Evolutionary conservation across 768 basidiomycete species (phyloP), one percentile per base, ranked within the genome.

Genomic region (Hygrocybe coccinea): DNA sequence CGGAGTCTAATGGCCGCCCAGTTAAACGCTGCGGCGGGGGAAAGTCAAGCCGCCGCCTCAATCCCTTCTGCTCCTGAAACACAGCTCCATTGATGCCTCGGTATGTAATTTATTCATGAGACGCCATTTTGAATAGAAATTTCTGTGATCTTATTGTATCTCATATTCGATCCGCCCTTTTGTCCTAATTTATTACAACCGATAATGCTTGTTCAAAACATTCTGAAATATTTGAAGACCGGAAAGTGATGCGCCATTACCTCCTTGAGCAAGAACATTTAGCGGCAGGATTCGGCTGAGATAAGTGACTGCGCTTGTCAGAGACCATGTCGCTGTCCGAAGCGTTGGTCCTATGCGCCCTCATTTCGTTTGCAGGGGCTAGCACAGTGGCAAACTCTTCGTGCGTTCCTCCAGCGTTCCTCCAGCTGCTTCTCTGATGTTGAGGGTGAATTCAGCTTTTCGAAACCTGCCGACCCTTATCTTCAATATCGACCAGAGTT

Each of bases 1-100:
- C 80, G 91, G 10, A 74, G 76, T 7, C 78, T 97, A 46, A 94
- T 97, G 92, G 89, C 91, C 21, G 91, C 92, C 2, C 94, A 97
- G 65, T 73, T 95, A 44, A 81, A 74, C 56, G 80, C 87, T 4
- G 70, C 75, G 45, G 62, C 64, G 11, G 71, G 67, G 2, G 55
- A 56, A 15, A 12, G 29, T 50, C 33, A 37, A 3, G 2, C 48
- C 11, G 12, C 44, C 4, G 5, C 44, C 5, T n/a, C 11, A n/a
- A 12, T 46, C 19, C 10, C 14, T 15, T 14, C 15, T 38, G n/a
- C 10, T 9, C 37, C 9, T 5, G 39, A 41, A 19, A 41, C 19
- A 3, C 15, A 11, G 10, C 3, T 41, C 5, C 39, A 19, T 19
- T 41, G 39, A 29, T 29, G 29, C 29, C 29, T 29, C 8, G 3